Base-by-base conservation (phyloP, 1,139 yeast species). In the Pichia sp. region DNA sequence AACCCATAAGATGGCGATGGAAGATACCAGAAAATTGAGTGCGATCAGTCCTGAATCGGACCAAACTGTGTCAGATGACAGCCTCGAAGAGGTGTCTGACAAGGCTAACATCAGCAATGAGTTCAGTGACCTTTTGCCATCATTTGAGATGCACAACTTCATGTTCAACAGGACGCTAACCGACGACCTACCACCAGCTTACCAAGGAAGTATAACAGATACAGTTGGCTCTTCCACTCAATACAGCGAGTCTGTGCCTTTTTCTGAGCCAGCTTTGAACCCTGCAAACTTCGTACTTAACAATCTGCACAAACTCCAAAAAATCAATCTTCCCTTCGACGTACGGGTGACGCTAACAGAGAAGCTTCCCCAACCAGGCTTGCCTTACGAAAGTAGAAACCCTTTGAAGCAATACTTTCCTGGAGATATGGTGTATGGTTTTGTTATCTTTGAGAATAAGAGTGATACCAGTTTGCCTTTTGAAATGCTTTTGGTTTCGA, bases 71-170 rank as follows among this genome's bases (percentile, higher is more conserved):
- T 19, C 47, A 23, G 47, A 15, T 8, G 13, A 42, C 11, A 32
- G 16, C 11, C 13, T 16, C n/a, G 34, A 15, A 5, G 34, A 30
- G 11, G 49, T 26, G 15, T 13, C 23, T 31, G n/a, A 23, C 43
- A 40, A 47, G 11, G 32, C 15, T n/a, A 36, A 47, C 8, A 23
- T 16, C 55, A n/a, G 26, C 13, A 41, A 30, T 5, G 45, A 48
- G 36, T 48, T n/a, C 26, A 30, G 8, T 30, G 86, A 82, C 62
- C 75, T 82, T 2, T 67, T 82, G 46, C 87, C 87, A 1, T 80
- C 86, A 1, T 83, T 82, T 63, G 85, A 81, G 60, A 80, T 82
- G 84, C 81, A 79, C 61, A 82, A 78, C 59, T 74, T 79, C 40
- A 74, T 82, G 55, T 72, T 81, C 55, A 78, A 77, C 54, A 64